A percentile compares a stretch with the other conserved stretches of the same genome.
Conservation (phyloP, 2,329 filamentous ascomycete genomes). For the Xylariomycetidae sp. region DNA sequence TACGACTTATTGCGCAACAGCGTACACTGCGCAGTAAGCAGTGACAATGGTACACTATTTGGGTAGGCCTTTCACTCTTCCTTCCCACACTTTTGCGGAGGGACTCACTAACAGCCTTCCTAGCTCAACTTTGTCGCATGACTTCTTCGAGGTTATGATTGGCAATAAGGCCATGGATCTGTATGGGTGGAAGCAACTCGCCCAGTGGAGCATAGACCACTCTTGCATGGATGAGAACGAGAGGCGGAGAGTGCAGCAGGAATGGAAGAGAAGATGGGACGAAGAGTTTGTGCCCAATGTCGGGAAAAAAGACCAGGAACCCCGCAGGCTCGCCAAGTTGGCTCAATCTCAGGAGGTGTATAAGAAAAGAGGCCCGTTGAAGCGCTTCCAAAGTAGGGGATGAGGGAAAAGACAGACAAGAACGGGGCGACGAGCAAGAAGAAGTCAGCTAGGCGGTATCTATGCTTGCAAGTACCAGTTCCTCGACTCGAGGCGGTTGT, state of each 20-base stretch:
- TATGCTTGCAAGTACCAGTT: too few species aligned
- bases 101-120: too few species aligned
- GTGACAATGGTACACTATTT: constrained; percentile 72
- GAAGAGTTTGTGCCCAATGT: too few species aligned
- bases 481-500: too few species aligned
- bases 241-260: constrained; percentile 27
- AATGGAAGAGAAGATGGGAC: constrained; percentile 55
- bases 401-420: too few species aligned
- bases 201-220: constrained; percentile 59
- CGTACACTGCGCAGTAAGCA: constrained; percentile 69
- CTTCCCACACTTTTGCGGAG: too few species aligned
- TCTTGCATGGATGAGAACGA: constrained; percentile 46
- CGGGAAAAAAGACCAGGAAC: constrained; percentile 40
- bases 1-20: constrained; percentile 67
- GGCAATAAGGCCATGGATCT: constrained; percentile 63
- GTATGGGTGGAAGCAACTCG: constrained; percentile 66
- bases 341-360: not conserved
- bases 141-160: constrained; percentile 73
- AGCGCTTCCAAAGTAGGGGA: too few species aligned
- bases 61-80: constrained; percentile 35
- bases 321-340: constrained; percentile 6
- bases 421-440: too few species aligned
- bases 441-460: too few species aligned
- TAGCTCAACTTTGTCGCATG: constrained; percentile 67
- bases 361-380: not conserved